Base-by-base conservation (phyloP, 2,329 filamentous ascomycete species). In the Pseudocercospora cruenta region DNA sequence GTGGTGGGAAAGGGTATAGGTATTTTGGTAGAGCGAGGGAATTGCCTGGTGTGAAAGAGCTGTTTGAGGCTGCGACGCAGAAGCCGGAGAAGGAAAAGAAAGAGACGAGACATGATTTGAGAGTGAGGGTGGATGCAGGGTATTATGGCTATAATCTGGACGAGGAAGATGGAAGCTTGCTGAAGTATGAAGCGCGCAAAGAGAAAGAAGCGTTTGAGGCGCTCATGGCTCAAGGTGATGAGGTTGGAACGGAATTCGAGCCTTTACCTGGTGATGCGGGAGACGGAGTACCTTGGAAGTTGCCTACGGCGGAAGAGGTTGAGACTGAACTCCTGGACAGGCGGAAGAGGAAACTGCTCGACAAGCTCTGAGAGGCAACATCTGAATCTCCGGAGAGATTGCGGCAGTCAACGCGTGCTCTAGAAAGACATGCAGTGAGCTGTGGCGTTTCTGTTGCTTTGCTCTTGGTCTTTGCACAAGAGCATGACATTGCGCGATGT, bases 81-180 rank as follows among this genome's bases (percentile, higher is more conserved):
- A 78, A 78, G 66, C 83, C 85, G 66, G 82, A 85, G 69, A 78
- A 80, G n/a, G 82, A 83, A 59, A 85, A 89, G 66, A 90, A 89
- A 74, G 86, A 88, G 2, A 85, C 86, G 67, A 84, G 91, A 72
- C 87, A 88, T 59, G 91, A 93, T 73, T 77, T 93, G 72, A 82
- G 90, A 67, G 89, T 87, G 80, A 87, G 90, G 72, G 94, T 99
- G 8, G 93, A 99, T 80, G 95, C 95, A 12, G 91, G 90, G 33
- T 99, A 99, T 80, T 99, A 97, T 78, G 95, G 95, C 47, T 99
- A 96, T 79, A 94, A 93, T 67, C 86, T 94, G 7, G 92, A 94
- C 72, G 94, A 98, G 79, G 95, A 98, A 79, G 93, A 97, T 78
- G 92, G 90, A 0, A 88, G 85, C 54, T 77, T 98, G 75, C 78